Percentiles rank a stretch among this genome's conserved stretches.
These are phyloP conservation scores for Immersiella caudata DNA, from an alignment of 495 filamentous ascomycete genomes.

Conservation along the genomic window DNA sequence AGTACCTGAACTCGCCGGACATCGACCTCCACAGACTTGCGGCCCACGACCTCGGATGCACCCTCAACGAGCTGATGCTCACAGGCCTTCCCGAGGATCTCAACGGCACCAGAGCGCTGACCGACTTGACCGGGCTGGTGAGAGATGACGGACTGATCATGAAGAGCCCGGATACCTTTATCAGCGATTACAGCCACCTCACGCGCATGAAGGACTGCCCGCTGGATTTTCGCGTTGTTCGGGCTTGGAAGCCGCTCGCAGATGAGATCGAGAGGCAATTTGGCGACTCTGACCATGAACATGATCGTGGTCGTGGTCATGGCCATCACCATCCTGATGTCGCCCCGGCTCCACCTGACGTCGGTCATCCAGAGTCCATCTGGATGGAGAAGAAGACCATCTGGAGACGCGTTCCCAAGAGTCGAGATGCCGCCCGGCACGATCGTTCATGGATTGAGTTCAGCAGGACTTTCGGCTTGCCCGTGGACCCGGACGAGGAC, in stretches of 20 bases:
- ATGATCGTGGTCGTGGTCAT: constrained; percentile 15
- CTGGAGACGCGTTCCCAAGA: constrained; percentile 47
- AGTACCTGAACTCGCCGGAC: constrained; percentile 37
- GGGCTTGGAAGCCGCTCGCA: constrained; percentile 36
- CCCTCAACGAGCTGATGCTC: constrained; percentile 47
- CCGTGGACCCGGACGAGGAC: constrained; percentile 34
- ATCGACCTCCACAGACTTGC: constrained; percentile 39
- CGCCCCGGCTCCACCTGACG: constrained; percentile 41
- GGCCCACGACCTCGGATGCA: constrained; percentile 47
- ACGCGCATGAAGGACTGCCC: constrained; percentile 30
- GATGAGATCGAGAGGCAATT: constrained; percentile 19
- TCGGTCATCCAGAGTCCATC: constrained; percentile 42
- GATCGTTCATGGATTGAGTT: constrained; percentile 48
- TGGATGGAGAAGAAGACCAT: constrained; percentile 44
- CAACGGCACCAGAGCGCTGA: constrained; percentile 35
- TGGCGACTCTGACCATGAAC: constrained; percentile 9
- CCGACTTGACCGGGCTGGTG: constrained; percentile 43
- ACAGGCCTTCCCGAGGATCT: constrained; percentile 47
- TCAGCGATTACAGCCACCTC: constrained; percentile 35
- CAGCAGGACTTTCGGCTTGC: constrained; percentile 41
- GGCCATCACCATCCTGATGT: constrained; percentile 23
- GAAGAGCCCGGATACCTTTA: constrained; percentile 38
- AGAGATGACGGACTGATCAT: constrained; percentile 50
- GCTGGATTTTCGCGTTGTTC: constrained; percentile 37
- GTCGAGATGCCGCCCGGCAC: constrained; percentile 29